Percentiles rank a stretch among this genome's conserved stretches.
Conservation (phyloP, 2,329 filamentous ascomycete genomes). For the Talaromyces sp. region DNA sequence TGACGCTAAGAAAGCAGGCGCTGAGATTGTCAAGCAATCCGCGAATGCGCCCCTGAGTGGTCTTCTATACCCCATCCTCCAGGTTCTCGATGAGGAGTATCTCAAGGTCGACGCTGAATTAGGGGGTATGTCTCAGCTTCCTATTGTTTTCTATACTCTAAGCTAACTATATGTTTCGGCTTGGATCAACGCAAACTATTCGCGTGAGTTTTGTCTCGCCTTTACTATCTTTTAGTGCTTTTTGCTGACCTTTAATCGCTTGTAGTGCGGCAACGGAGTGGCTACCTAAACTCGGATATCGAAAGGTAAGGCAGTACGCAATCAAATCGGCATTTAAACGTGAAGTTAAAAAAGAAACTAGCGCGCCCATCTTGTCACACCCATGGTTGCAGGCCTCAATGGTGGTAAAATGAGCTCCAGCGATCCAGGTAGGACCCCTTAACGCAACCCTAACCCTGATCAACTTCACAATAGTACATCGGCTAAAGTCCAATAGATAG, state of each 20-base stretch:
- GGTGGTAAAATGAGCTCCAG: constrained; percentile 84
- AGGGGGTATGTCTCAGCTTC: constrained; percentile 45
- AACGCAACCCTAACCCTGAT: background rate
- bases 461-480: background rate
- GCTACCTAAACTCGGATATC: constrained; percentile 80
- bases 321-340: background rate
- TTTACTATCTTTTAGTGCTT: background rate
- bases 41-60: constrained; percentile 68
- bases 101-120: constrained; percentile 84
- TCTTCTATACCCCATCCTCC: constrained; percentile 78
- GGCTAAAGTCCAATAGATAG: constrained; percentile 49
- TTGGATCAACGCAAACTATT: constrained; percentile 70
- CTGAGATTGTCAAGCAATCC: constrained; percentile 91
- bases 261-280: constrained; percentile 76
- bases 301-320: constrained; percentile 31
- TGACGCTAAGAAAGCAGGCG: constrained; percentile 70
- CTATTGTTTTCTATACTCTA: background rate
- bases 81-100: constrained; percentile 86
- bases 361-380: constrained; percentile 70
- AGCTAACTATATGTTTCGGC: background rate
- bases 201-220: background rate
- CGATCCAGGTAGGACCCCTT: constrained; percentile 39
- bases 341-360: background rate
- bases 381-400: constrained; percentile 81
- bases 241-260: background rate